Base-by-base conservation (phyloP, 768 basidiomycete genomes). In the Tricholoma sp. region DNA sequence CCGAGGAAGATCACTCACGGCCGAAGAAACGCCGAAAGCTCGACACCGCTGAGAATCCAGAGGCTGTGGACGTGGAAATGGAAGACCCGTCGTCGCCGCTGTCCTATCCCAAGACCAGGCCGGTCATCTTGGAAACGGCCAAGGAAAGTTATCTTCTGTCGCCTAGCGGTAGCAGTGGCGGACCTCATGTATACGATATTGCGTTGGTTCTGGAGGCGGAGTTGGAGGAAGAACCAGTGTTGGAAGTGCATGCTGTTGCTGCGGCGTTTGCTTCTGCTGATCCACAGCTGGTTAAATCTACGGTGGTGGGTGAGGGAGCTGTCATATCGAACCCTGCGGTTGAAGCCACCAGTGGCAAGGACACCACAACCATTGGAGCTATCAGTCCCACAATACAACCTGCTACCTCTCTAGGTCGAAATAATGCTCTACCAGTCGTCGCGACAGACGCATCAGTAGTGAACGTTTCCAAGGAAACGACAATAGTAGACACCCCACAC, bases 131-230 rank as follows among this genome's bases (percentile, higher is more conserved):
- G 3, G 75, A 78, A 61, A 76, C 75, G 3, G 61, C 64, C 5
- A 76, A 75, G 54, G 74, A 78, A 54, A 68, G 70, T 24, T 78
- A 78, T 32, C 57, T 75, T 24, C 64, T 76, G 36, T 70, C 74
- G 20, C 72, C 72, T 13, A 70, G 66, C n/a, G 13, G 45, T 32
- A 37, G 55, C 55, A n/a, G 61, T 61, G 53, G 61, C 58, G 34
- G 36, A 44, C 15, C 51, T 33, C 55, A 56, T 13, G 56, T 49
- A 34, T 78, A 75, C 52, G 74, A 76, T 61, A 70, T 78, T 34
- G 70, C 71, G 24, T 54, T 78, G 45, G 66, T 78, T 45, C 33
- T 75, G 58, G 73, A 74, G 11, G 66, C 52, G 2, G 64, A 61
- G 37, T 8, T 61, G 51, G 59, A 45, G 31, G 59, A 58, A 32